Percentiles rank a stretch among this genome's conserved stretches.
Evolutionary conservation across 495 filamentous ascomycete species (phyloP).

Genomic region (Daldinia decipiens): DNA sequence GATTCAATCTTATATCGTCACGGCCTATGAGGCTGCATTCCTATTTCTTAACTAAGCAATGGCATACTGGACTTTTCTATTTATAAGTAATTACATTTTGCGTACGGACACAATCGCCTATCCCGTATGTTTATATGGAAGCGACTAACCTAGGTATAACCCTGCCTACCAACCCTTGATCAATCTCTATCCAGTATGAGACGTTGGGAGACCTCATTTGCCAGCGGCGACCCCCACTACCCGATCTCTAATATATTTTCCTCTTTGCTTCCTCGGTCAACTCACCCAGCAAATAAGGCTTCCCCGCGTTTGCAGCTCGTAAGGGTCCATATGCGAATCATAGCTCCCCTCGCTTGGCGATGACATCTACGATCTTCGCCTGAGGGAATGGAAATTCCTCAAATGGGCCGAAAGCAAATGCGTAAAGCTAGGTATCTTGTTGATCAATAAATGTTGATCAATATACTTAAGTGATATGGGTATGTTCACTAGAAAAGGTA

Average conservation of each 20-base stretch:
- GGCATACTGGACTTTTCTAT: not conserved
- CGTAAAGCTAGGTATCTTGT: not conserved
- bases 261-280: constrained; percentile 18
- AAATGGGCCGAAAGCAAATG: constrained; percentile 12
- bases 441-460: not conserved
- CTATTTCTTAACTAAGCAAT: not conserved
- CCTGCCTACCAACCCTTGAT: not conserved
- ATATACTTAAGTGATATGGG: not conserved
- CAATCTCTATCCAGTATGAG: constrained; percentile 4
- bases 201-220: constrained; percentile 8
- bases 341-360: constrained; percentile 6
- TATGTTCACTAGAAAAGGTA: not conserved
- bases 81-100: not conserved
- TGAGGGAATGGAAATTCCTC: constrained; percentile 8
- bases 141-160: not conserved
- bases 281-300: constrained; percentile 21
- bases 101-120: not conserved
- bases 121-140: not conserved
- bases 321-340: constrained; percentile 24
- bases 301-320: constrained; percentile 21
- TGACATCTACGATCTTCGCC: constrained; percentile 32
- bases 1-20: not conserved
- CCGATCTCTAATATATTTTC: constrained; percentile 17
- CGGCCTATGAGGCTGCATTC: not conserved
- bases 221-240: constrained; percentile 30